These are phyloP conservation scores for Colletotrichum eleusines DNA, from an alignment of 2,329 filamentous ascomycete genomes.

Conservation along the genomic window DNA sequence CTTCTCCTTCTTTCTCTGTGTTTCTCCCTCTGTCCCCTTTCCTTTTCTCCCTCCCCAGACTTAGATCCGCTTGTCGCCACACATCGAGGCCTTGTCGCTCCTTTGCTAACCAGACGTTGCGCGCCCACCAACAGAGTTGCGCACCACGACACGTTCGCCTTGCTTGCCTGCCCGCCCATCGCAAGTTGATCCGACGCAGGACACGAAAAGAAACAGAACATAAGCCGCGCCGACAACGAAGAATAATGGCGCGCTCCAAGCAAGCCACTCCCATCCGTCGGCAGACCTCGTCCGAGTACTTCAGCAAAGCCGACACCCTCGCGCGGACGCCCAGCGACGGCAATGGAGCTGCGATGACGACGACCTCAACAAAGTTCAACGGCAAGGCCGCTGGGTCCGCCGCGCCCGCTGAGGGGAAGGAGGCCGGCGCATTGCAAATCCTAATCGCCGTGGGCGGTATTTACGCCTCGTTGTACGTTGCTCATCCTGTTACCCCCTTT, in stretches of 20 bases:
- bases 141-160: slow-evolving; percentile 1
- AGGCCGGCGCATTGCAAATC: slow-evolving; percentile 79
- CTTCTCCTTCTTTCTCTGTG: neutral
- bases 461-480: slow-evolving; percentile 90
- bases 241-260: slow-evolving; percentile 77
- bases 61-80: neutral
- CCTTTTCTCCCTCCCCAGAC: neutral
- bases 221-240: neutral
- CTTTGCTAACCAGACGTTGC: neutral
- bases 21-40: neutral
- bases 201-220: neutral
- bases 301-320: slow-evolving; percentile 60
- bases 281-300: slow-evolving; percentile 75
- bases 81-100: neutral
- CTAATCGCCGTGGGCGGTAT: slow-evolving; percentile 93
- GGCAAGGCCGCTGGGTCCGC: slow-evolving; percentile 46
- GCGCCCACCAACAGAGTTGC: neutral
- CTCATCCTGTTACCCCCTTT: neutral
- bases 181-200: neutral
- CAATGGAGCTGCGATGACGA: slow-evolving; percentile 31
- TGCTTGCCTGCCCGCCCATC: neutral
- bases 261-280: slow-evolving; percentile 74
- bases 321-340: slow-evolving; percentile 51
- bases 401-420: slow-evolving; percentile 51
- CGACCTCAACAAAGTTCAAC: slow-evolving; percentile 44